Percentiles rank a stretch among this genome's conserved stretches.
Conservation (phyloP, 371 early-diverging fungal species). For the Choanephora cucurbitarum region DNA sequence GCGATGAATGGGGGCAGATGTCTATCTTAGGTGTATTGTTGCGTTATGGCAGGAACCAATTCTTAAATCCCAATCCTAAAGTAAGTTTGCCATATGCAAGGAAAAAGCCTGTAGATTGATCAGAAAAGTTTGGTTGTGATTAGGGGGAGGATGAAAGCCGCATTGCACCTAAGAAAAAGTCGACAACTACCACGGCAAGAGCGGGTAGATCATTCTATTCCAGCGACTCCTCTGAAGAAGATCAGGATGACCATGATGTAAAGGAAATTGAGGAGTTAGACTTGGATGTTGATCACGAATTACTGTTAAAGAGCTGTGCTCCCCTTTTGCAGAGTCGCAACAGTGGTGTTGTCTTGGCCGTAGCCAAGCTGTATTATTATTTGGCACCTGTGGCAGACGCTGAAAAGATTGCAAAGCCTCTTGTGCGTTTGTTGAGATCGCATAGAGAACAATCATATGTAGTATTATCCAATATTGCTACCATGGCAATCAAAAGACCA, state of each 20-base stretch:
- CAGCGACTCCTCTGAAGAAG: conserved; percentile 36
- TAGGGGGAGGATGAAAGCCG: conserved; percentile 43
- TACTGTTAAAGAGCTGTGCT: conserved; percentile 68
- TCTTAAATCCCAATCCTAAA: conserved; percentile 61
- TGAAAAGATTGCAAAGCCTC: conserved; percentile 66
- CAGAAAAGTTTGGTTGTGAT: too few relatives aligned
- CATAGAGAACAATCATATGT: conserved; percentile 80
- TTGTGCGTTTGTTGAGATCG: conserved; percentile 74
- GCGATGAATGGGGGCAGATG: conserved; percentile 96
- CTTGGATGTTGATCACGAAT: conserved; percentile 77
- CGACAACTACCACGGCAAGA: conserved; percentile 2
- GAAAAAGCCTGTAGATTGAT: background rate
- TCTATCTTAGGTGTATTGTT: conserved; percentile 78
- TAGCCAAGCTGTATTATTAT: conserved; percentile 72
- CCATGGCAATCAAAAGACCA: conserved; percentile 73
- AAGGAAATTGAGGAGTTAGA: conserved; percentile 33
- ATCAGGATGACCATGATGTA: conserved; percentile 32
- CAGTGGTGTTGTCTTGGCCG: conserved; percentile 83
- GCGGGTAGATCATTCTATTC: conserved; percentile 40
- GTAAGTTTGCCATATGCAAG: conserved; percentile 17
- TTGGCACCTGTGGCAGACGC: conserved; percentile 70
- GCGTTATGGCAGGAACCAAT: conserved; percentile 77
- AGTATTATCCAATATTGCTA: conserved; percentile 75
- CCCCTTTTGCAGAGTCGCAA: conserved; percentile 88
- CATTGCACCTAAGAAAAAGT: conserved; percentile 27